Conservation (phyloP, 2,329 filamentous ascomycete species). For the Elsinoe arachidis region DNA sequence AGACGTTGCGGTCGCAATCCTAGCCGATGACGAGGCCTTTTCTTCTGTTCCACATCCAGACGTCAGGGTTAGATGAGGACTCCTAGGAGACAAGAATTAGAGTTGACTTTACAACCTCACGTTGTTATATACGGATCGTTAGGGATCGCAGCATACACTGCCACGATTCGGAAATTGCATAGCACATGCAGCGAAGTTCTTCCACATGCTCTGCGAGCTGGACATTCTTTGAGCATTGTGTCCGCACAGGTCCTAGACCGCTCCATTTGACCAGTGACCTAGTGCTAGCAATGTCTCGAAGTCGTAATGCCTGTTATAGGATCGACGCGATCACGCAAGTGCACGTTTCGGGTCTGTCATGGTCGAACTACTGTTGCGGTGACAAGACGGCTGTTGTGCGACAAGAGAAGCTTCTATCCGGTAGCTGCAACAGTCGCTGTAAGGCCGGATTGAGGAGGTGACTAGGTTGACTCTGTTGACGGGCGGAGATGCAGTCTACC, state of each 20-base stretch:
- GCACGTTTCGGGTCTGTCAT: background rate
- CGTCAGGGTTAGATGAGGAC: background rate
- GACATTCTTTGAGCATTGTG: background rate
- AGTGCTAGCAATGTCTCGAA: background rate
- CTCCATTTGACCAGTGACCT: background rate
- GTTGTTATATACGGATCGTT: slow-evolving; percentile 7
- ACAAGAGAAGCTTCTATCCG: background rate
- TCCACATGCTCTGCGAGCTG: background rate
- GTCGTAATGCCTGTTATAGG: background rate
- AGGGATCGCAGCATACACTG: background rate
- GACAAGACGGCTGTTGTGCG: background rate
- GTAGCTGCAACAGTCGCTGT: background rate
- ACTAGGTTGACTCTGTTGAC: background rate
- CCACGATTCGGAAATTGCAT: background rate
- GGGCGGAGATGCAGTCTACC: background rate
- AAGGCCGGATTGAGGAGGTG: background rate
- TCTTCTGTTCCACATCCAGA: background rate
- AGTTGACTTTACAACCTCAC: slow-evolving; percentile 1
- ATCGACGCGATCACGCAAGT: background rate
- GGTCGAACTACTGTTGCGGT: background rate
- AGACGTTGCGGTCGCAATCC: background rate
- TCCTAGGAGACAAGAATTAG: background rate
- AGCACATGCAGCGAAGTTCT: background rate
- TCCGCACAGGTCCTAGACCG: background rate
- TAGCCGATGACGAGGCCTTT: slow-evolving; percentile 3